Conservation (phyloP, 2,329 filamentous ascomycete genomes). For the Spiromastix sp. region DNA sequence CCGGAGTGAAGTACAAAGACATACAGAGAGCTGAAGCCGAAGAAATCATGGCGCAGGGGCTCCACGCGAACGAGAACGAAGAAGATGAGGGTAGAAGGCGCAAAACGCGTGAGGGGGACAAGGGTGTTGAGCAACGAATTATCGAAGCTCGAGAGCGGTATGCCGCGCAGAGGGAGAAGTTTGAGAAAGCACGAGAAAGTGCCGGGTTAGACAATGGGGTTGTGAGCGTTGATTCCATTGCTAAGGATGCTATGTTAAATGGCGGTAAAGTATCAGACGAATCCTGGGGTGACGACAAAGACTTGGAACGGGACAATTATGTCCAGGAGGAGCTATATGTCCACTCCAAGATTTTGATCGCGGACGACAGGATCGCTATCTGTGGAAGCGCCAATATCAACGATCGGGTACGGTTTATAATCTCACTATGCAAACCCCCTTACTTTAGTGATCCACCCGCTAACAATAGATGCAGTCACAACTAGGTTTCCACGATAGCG, state of each 20-base stretch:
- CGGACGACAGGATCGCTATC: conserved; percentile 70
- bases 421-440: too few species aligned
- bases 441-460: too few species aligned
- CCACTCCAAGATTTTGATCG: conserved; percentile 75
- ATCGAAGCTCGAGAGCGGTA: conserved; percentile 32
- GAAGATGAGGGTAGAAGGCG: too few species aligned
- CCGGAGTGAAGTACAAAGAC: conserved; percentile 75
- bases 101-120: conserved; percentile 30
- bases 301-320: conserved; percentile 75
- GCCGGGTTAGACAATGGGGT: conserved; percentile 29
- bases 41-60: conserved; percentile 68
- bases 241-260: conserved; percentile 72
- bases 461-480: conserved; percentile 53
- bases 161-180: conserved; percentile 36
- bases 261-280: conserved; percentile 55
- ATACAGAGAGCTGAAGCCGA: conserved; percentile 82
- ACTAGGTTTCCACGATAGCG: conserved; percentile 71
- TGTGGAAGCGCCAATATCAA: conserved; percentile 65
- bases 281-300: conserved; percentile 61
- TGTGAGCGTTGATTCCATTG: conserved; percentile 44
- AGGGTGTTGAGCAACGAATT: conserved; percentile 19
- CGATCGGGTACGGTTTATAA: conserved; percentile 38
- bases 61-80: conserved; percentile 41
- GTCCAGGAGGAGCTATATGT: conserved; percentile 95
- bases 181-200: conserved; percentile 33